Evolutionary conservation across 768 basidiomycete species (phyloP).

Genomic region (Psilocybe azurescens): DNA sequence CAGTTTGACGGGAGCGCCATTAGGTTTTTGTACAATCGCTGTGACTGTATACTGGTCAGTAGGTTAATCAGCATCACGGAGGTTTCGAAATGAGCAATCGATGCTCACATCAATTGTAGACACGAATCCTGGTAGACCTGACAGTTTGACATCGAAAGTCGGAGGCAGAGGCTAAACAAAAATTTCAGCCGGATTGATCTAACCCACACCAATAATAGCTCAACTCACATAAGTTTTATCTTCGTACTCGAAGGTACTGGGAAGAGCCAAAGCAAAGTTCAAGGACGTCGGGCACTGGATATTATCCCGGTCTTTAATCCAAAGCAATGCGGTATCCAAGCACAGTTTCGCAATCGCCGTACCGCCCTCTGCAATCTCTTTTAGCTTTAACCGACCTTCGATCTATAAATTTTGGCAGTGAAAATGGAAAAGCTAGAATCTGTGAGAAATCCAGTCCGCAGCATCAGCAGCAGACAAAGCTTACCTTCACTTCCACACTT

Average conservation of each 20-base stretch:
- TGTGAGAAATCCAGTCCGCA: constrained; percentile 14
- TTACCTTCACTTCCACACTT: constrained; percentile 69
- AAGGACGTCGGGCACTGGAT: constrained; percentile 56
- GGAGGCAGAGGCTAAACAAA: constrained; percentile 66
- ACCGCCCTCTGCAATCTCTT: constrained; percentile 74
- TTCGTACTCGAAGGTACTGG: constrained; percentile 60
- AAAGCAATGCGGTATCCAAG: constrained; percentile 57
- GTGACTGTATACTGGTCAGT: constrained; percentile 57
- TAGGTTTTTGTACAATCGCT: constrained; percentile 55
- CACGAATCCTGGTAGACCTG: constrained; percentile 74
- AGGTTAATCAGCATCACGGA: not conserved
- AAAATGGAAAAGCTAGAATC: constrained; percentile 8
- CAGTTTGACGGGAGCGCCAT: constrained; percentile 45
- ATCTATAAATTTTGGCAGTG: constrained; percentile 42
- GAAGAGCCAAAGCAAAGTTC: constrained; percentile 61
- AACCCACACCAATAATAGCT: not conserved
- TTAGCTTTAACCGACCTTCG: constrained; percentile 61
- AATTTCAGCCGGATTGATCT: not conserved
- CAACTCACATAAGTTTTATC: constrained; percentile 62
- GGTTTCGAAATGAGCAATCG: not conserved
- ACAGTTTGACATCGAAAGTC: constrained; percentile 68
- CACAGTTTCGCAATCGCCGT: constrained; percentile 55
- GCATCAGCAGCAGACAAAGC: constrained; percentile 12
- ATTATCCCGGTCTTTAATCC: constrained; percentile 53
- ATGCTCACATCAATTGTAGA: constrained; percentile 58